Conservation (phyloP, 2,329 filamentous ascomycete species). For the Phaeoacremonium minimum region DNA sequence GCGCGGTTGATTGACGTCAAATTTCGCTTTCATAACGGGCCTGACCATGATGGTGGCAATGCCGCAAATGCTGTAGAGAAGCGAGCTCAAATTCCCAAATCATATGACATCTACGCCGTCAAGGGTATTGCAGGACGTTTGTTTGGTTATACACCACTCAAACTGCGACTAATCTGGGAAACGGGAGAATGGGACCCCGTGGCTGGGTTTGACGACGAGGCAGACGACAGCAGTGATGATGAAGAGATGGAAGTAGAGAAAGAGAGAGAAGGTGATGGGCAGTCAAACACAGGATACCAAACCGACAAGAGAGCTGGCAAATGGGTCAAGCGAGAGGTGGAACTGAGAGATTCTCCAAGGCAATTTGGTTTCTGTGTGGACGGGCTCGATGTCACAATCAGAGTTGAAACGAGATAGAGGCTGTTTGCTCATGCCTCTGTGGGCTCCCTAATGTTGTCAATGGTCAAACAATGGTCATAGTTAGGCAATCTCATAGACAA, state of each 20-base stretch:
- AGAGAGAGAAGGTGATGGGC: conserved; percentile 16
- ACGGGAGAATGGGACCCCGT: conserved; percentile 88
- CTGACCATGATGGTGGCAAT: conserved; percentile 1
- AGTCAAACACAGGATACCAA: too few species aligned
- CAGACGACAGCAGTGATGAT: conserved; percentile 47
- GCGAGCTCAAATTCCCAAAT: conserved; percentile 60
- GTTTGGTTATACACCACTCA: conserved; percentile 62
- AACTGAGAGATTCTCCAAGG: conserved; percentile 74
- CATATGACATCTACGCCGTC: conserved; percentile 75
- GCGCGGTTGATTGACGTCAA: conserved; percentile 66
- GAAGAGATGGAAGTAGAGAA: conserved; percentile 34
- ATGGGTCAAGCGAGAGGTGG: conserved; percentile 74
- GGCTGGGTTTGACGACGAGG: conserved; percentile 55
- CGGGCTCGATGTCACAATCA: conserved; percentile 62
- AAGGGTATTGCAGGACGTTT: conserved; percentile 71
- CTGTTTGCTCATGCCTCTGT: too few species aligned
- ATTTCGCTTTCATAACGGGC: conserved; percentile 8
- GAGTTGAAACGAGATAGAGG: conserved; percentile 56
- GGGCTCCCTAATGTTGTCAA: too few species aligned
- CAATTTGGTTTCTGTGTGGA: conserved; percentile 83
- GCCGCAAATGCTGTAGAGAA: conserved; percentile 17
- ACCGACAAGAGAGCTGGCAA: conserved; percentile 38
- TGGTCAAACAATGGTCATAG: too few species aligned
- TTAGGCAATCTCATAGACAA: too few species aligned
- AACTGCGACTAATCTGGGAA: conserved; percentile 73